Conservation (phyloP, 2,329 filamentous ascomycete genomes). For the Fusarium stilboides region DNA sequence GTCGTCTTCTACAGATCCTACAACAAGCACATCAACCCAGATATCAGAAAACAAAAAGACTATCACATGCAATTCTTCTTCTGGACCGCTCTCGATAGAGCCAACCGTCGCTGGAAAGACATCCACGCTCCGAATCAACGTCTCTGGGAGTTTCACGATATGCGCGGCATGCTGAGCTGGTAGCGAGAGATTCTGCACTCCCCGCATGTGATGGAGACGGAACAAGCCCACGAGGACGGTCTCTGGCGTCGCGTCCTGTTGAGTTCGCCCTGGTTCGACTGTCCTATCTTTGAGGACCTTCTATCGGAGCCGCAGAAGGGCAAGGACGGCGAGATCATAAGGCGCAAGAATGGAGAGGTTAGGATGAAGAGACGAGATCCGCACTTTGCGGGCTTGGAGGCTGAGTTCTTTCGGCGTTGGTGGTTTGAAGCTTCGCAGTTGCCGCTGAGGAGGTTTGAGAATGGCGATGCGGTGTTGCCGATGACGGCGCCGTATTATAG, state of each 20-base stretch:
- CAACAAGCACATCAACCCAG: too few relatives aligned
- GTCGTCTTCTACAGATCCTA: not conserved
- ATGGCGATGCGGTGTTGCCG: conserved; percentile 37
- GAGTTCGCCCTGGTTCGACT: conserved; percentile 51
- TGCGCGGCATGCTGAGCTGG: conserved; percentile 45
- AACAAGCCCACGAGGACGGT: conserved; percentile 44
- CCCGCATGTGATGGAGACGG: conserved; percentile 30
- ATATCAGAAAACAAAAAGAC: not conserved
- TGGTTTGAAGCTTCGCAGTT: conserved; percentile 36
- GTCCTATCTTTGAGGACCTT: conserved; percentile 44
- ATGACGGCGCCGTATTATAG: conserved; percentile 14
- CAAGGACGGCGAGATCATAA: conserved; percentile 1
- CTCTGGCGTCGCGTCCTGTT: conserved; percentile 44
- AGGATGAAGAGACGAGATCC: not conserved
- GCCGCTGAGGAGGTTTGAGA: conserved; percentile 41
- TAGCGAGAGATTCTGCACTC: conserved; percentile 48
- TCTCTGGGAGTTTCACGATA: conserved; percentile 14
- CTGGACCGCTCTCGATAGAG: conserved; percentile 48
- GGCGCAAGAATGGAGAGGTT: conserved; percentile 9
- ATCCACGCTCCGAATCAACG: not conserved
- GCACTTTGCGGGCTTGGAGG: conserved; percentile 38
- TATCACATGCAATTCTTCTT: conserved; percentile 44
- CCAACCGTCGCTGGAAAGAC: conserved; percentile 5
- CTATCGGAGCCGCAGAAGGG: conserved; percentile 10
- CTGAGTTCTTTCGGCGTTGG: conserved; percentile 48